Evolutionary conservation across 805 yeast genomes (phyloP).

Genomic region (Yarrowia osloensis): DNA sequence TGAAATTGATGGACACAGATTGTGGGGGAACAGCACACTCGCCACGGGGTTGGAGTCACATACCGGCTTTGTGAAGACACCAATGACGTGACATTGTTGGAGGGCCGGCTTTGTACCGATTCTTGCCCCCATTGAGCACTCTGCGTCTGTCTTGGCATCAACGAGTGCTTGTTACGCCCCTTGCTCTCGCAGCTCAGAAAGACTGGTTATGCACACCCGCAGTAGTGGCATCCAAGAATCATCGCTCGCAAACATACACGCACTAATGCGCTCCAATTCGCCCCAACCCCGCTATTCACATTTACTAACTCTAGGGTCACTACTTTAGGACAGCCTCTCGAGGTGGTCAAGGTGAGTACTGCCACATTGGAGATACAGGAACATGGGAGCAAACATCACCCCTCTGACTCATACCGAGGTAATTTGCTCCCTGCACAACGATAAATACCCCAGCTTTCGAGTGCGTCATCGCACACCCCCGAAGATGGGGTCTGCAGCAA

Average conservation of each 20-base stretch:
- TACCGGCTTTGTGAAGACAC: neutral
- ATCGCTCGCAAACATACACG: neutral
- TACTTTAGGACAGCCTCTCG: slow-evolving; percentile 94
- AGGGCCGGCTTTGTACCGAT: neutral
- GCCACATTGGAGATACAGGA: neutral
- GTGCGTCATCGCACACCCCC: slow-evolving; percentile 26
- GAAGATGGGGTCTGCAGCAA: neutral
- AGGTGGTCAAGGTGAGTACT: slow-evolving; percentile 59
- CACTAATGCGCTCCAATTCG: neutral
- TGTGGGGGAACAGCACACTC: neutral
- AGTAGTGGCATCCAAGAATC: neutral
- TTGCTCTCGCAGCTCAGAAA: neutral
- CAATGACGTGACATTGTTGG: neutral
- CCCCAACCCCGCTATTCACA: slow-evolving; percentile 1
- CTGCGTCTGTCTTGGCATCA: neutral
- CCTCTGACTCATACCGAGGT: neutral
- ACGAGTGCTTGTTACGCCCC: neutral
- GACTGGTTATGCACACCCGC: neutral
- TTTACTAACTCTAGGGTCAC: slow-evolving; percentile 54
- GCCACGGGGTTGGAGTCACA: neutral
- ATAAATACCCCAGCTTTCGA: slow-evolving; percentile 23
- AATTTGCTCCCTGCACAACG: slow-evolving; percentile 30
- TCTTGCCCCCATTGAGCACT: neutral
- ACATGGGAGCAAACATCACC: neutral
- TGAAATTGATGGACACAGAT: neutral